Percentiles rank a stretch among this genome's conserved stretches.
phyloP scores from a whole-genome alignment of 2,329 filamentous ascomycete genomes.

The Fusarium virguliforme region DNA sequence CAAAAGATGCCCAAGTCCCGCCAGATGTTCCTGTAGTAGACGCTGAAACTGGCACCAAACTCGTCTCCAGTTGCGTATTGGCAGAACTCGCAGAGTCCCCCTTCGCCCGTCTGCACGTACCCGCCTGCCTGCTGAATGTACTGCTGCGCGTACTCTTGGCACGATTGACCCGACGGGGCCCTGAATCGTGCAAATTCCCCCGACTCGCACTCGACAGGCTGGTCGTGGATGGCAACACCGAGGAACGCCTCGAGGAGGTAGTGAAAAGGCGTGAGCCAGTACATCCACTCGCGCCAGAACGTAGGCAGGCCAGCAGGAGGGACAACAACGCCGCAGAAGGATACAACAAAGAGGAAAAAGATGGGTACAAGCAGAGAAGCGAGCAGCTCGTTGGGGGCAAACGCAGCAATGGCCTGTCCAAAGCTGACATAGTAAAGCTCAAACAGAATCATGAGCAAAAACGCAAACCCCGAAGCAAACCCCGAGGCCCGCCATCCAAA shows the following conservation, averaged over 20 bases:
- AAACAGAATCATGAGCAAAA: constrained; percentile 76
- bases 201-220: constrained; percentile 69
- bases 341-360: constrained; percentile 79
- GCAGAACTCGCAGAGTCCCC: constrained; percentile 76
- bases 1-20: constrained; percentile 77
- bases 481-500: constrained; percentile 66
- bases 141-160: constrained; percentile 70
- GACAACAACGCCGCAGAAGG: constrained; percentile 80
- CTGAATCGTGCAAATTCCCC: constrained; percentile 74
- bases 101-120: constrained; percentile 70
- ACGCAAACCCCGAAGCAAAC: constrained; percentile 74
- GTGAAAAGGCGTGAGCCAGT: constrained; percentile 77
- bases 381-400: constrained; percentile 77
- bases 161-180: constrained; percentile 72
- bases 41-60: constrained; percentile 73
- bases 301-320: constrained; percentile 70
- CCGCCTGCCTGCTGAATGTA: constrained; percentile 72
- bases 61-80: constrained; percentile 74
- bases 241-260: constrained; percentile 77
- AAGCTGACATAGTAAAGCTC: constrained; percentile 77
- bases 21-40: constrained; percentile 75
- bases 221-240: constrained; percentile 67
- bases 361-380: constrained; percentile 77
- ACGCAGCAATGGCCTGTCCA: constrained; percentile 77
- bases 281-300: constrained; percentile 78